Evolutionary conservation across 2,329 filamentous ascomycete genomes (phyloP), one percentile per base, ranked within the genome.

Genomic region (Colletotrichum filicis): DNA sequence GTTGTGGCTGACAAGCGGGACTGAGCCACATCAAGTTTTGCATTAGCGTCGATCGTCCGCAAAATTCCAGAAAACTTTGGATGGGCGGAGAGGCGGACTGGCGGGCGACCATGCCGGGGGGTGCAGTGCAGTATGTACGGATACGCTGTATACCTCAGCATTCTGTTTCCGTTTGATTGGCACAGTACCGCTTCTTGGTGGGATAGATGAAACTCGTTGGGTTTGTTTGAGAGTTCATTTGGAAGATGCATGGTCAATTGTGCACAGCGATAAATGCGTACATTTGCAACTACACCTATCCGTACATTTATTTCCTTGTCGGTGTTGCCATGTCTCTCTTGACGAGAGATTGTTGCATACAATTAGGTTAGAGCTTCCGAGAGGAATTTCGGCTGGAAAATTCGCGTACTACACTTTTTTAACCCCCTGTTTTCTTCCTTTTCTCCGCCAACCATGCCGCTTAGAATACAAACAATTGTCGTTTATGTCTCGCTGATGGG

Each of bases 11-110:
- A 72, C 62, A 61, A 46, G 16, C 68, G 68, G 61, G 68, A 62
- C 57, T 74, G 53, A 71, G 71, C 71, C 71, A 74, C 71, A 74
- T 19, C 49, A 62, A 22, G 9, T 66, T 61, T 63, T 58, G 71
- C 71, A 72, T 74, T 74, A 74, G 71, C 71, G 68, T 42, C 67
- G 71, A 74, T 74, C 71, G 61, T 37, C 56, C 66, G 66, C 35
- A 22, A 42, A 70, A 60, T 65, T 73, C 59, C 66, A 73, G 60
- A 70, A 65, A 32, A 52, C 49, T 32, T 62, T 62, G 49, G 58
- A 68, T 58, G 63, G 63, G 46, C n/a, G 28, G 12, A 35, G n/a
- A 35, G n/a, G 42, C n/a, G 28, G 64, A 24, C 42, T 49, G 42
- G 42, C 42, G 42, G 53, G 26, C 30, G 22, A 22, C 59, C 53